phyloP scores from a whole-genome alignment of 129 eudicot genomes.

The Pulicaria dysenterica region DNA sequence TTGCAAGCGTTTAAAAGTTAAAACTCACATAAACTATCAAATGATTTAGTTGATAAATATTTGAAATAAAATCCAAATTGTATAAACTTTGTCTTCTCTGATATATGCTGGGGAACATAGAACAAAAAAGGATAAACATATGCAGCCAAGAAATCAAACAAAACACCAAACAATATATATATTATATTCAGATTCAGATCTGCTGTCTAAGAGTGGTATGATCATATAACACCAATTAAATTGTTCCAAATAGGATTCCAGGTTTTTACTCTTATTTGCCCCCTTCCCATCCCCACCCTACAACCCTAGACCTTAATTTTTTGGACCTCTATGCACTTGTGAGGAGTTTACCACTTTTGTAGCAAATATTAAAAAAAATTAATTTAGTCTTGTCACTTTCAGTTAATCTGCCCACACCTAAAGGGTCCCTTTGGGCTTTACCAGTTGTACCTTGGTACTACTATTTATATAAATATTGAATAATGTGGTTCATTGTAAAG shows the following conservation, averaged over 20 bases:
- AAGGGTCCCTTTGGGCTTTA: conserved; percentile 37
- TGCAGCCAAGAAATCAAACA: conserved; percentile 34
- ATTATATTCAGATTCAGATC: conserved; percentile 2
- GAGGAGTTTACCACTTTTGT: conserved; percentile 13
- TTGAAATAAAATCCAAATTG: conserved; percentile 12
- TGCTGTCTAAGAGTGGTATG: too few species aligned
- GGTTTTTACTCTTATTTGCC: conserved; percentile 25
- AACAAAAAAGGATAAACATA: conserved; percentile 27
- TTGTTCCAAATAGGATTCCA: conserved; percentile 18
- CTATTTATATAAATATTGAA: conserved; percentile 24
- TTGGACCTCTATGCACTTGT: not conserved
- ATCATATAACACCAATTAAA: conserved; percentile 23
- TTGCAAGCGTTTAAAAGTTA: not conserved
- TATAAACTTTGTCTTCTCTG: conserved; percentile 36
- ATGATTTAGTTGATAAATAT: not conserved
- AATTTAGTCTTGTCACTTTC: conserved; percentile 38
- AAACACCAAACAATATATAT: conserved; percentile 16
- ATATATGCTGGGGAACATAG: conserved; percentile 28
- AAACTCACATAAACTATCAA: conserved; percentile 1
- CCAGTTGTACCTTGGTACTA: conserved; percentile 28
- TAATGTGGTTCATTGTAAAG: conserved; percentile 34
- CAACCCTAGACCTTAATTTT: not conserved
- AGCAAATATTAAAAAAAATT: not conserved
- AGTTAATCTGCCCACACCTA: conserved; percentile 34
- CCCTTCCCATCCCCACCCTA: conserved; percentile 23